Base-by-base conservation (phyloP, 2,329 filamentous ascomycete species). In the Fusarium devonianum region DNA sequence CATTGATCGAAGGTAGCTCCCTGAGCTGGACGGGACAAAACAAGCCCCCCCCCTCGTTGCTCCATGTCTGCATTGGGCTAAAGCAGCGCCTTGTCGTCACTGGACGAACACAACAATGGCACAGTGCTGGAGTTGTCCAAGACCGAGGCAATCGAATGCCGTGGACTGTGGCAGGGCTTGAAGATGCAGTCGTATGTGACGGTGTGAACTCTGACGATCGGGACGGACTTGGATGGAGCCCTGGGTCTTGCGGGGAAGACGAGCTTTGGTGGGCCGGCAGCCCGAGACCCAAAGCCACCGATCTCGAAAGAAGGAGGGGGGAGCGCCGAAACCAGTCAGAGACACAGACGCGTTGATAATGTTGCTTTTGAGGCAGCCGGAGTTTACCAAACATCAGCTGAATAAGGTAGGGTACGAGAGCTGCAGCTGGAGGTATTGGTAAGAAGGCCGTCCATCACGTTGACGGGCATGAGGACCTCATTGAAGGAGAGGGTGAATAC, bases 181-280 rank as follows among this genome's bases (percentile, higher is more conserved):
- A 49, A 43, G 48, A 35, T 48, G 37, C 30, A 37, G 50, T 51
- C 53, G 60, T 39, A 45, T 29, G 30, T 50, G 58, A 66, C 64
- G 58, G 64, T 66, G 64, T 66, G 63, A 66, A 63, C 52, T 66
- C 41, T 56, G 50, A 33, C 32, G 56, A 66, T 65, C 60, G 60
- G 54, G 64, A 66, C 64, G 64, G 63, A 63, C 56, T 60, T 60
- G 56, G 52, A 39, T 32, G 36, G 43, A 26, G 19, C 35, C 32
- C 43, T 51, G 33, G 34, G 44, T 53, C 45, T 64, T 66, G 63
- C 63, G 63, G 63, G 63, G 63, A 63, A 64, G 18, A 42, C 25
- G 22, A 14, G 7, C 17, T 41, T 49, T 38, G 39, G 57, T 62
- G 58, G 62, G 53, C 58, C 59, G 45, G 38, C 28, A 57, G 51